Evolutionary conservation across 768 basidiomycete genomes (phyloP), one percentile per base, ranked within the genome.

Genomic region (Austroboletus eburneus): DNA sequence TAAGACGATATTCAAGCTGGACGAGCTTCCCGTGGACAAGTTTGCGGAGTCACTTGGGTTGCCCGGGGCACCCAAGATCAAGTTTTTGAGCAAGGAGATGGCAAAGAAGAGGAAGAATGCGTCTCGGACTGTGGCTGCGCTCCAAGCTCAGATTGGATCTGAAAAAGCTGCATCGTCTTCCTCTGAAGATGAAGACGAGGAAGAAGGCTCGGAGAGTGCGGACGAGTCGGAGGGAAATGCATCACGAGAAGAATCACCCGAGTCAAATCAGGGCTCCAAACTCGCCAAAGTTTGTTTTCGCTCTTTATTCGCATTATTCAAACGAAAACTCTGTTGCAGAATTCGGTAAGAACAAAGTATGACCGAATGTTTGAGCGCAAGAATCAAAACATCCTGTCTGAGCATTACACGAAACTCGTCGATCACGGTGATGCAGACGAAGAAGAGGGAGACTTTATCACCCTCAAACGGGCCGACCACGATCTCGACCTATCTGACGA

Each of bases 331-430:
- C 27, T 40, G 13, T 38, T 42, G 13, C 50, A 74, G 73, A 57
- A 66, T 36, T 61, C 64, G 9, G 83, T 87, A 0, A 80, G 88
- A 42, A 97, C 95, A 3, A 97, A 95, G 69, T 96, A 97, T 65
- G 95, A 97, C 66, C 81, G 91, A 43, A 97, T 99, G 93, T 98
- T 97, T 63, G 87, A 89, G 60, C 81, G 94, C 46, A 95, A 91
- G 65, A 97, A 96, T 63, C 94, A 96, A 64, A 85, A 83, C 52
- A 84, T 97, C 40, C 76, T 97, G 25, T 91, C 93, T 0, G 80
- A 83, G 49, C 93, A 96, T 65, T 97, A 96, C 70, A 76, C 73
- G 47, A 91, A 90, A 59, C 82, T 99, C 32, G 73, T 98, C 49
- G 87, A 90, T 50, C 85, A 85, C 54, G 72, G 71, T 34, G 70